Evolutionary conservation across 345 rosid genomes (phyloP), one percentile per base, ranked within the genome.

Genomic region (Lepidium aucheri): DNA sequence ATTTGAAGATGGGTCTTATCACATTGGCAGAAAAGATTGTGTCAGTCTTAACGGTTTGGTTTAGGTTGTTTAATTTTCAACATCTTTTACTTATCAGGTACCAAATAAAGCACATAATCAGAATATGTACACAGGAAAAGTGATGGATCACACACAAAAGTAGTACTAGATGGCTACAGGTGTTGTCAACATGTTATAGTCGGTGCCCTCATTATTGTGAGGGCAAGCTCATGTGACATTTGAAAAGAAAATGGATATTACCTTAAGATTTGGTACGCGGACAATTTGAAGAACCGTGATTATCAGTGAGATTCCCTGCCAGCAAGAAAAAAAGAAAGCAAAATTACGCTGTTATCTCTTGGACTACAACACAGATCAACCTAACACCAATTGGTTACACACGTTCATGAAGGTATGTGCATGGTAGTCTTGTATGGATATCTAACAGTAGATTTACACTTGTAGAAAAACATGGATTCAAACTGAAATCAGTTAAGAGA

Each of bases 241-340:
- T 7, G 12, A 9, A 17, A 58, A 62, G 35, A 14, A 34, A 65
- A 17, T 47, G 57, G 17, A 36, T 18, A 68, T 77, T 73, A 88
- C 97, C 96, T 94, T 94, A 71, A 94, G 97, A 74, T 94, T 94
- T 70, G 99, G 97, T 13, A 94, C 78, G 5, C 80, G 95, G 67
- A 94, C 92, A 44, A 94, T 88, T 79, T 90, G 99, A 77, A 88
- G 99, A 77, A 94, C 99, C 3, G 96, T 90, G 73, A 88, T 83
- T 74, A 90, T 94, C 78, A 94, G 78, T 50, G 99, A 84, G 60
- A 94, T 88, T 18, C 99, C 99, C 97, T 94, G 81, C 71, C 70
- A 61, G 67, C 51, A 36, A 55, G 16, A 44, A 16, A 38, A 46
- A 50, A 44, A n/a, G 14, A 38, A 46, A 54, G 11, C 20, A 56